Percentiles rank a stretch among this genome's conserved stretches.
These are phyloP conservation scores for Spizellomyces sp. DNA, from an alignment of 192 early-diverging fungal genomes.

Conservation along the genomic window DNA sequence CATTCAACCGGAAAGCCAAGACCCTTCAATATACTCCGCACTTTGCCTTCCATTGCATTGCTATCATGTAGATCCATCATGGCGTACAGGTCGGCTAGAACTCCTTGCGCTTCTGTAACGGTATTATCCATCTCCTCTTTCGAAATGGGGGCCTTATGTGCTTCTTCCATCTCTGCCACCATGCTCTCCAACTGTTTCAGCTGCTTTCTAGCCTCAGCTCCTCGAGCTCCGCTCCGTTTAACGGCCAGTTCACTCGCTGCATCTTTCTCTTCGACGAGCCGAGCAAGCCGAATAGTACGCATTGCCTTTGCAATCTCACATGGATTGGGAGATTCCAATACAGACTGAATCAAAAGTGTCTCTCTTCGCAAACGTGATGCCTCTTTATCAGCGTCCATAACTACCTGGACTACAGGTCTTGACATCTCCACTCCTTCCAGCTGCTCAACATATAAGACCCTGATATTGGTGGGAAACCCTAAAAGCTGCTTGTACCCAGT, in stretches of 20 bases:
- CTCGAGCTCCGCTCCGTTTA: constrained; percentile 8
- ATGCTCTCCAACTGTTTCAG: constrained; percentile 62
- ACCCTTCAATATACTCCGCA: constrained; percentile 69
- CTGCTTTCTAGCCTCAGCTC: neutral
- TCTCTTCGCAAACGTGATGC: constrained; percentile 10
- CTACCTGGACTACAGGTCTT: constrained; percentile 44
- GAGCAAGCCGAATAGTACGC: constrained; percentile 12
- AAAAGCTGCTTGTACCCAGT: constrained; percentile 67
- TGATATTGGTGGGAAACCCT: constrained; percentile 82
- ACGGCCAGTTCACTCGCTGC: neutral
- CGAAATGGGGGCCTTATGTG: constrained; percentile 62
- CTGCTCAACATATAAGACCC: constrained; percentile 82
- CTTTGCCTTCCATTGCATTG: constrained; percentile 56
- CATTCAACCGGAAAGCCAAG: constrained; percentile 71
- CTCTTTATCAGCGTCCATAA: constrained; percentile 37
- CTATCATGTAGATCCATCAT: constrained; percentile 17
- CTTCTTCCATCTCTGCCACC: constrained; percentile 79
- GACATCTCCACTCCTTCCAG: constrained; percentile 59
- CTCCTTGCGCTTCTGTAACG: neutral
- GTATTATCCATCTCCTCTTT: constrained; percentile 15
- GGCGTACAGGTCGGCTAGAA: constrained; percentile 17
- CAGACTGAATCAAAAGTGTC: constrained; percentile 17
- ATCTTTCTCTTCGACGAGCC: constrained; percentile 15
- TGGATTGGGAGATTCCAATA: constrained; percentile 26
- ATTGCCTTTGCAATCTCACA: constrained; percentile 21